Conservation (phyloP, 441 rosid species). For the Eugenia klotzschiana region DNA sequence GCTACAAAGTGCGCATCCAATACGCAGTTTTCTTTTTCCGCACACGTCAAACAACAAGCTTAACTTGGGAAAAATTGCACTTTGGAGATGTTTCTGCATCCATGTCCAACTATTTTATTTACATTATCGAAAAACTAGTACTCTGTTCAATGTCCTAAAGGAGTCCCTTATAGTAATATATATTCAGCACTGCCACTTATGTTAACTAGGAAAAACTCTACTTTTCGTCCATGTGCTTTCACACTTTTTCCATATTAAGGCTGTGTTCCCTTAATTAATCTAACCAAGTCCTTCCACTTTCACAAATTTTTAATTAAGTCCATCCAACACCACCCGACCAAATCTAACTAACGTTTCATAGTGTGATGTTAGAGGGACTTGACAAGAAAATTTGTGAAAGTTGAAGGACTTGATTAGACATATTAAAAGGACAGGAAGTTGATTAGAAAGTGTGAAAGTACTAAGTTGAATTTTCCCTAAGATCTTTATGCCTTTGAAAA, state of each 20-base stretch:
- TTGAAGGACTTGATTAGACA: not conserved
- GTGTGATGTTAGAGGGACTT: not conserved
- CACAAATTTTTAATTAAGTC: not conserved
- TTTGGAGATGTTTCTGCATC: not conserved
- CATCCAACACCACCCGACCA: not conserved
- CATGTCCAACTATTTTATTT: not conserved
- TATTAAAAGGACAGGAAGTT: not conserved
- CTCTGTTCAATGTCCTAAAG: not conserved
- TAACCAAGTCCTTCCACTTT: not conserved
- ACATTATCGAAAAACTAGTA: not conserved
- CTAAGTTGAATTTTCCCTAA: not conserved
- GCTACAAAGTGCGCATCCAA: not conserved
- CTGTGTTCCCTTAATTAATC: not conserved
- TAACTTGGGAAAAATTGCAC: not conserved
- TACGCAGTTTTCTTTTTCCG: too few relatives aligned
- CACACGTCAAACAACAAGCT: not conserved
- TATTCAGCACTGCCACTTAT: not conserved
- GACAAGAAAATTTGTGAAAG: not conserved
- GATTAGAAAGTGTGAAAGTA: not conserved
- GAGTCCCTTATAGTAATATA: not conserved
- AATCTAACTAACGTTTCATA: not conserved
- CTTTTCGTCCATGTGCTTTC: not conserved
- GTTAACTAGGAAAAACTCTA: not conserved
- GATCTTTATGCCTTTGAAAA: not conserved
- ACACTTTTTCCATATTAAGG: not conserved